Base-by-base conservation (phyloP, 805 yeast genomes). In the Wickerhamomyces pijperi region DNA sequence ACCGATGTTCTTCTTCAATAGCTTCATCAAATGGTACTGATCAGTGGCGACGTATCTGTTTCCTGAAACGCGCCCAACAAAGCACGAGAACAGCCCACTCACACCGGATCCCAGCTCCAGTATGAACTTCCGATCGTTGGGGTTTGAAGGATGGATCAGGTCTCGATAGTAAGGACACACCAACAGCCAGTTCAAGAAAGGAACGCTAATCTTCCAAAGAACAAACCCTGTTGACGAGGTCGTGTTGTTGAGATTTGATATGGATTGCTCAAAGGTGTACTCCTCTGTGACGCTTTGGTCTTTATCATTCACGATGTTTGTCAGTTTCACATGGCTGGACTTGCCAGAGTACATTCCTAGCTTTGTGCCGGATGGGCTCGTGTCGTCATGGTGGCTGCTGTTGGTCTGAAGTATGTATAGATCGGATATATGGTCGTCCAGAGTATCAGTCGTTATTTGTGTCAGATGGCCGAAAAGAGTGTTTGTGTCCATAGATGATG, bases 101-200 rank as follows among this genome's bases (percentile, higher is more conserved):
- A 69, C 68, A 0, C 87, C 87, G 13, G 82, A 56, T 0, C 87
- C 87, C 4, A 79, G 50, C 44, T 79, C 87, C 8, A 78, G 56
- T 0, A 76, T 65, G 1, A 49, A 41, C 2, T 55, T 43, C 3
- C 41, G 49, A 1, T 9, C 23, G 23, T 9, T 9, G n/a, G n/a
- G n/a, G n/a, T n/a, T n/a, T n/a, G n/a, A n/a, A n/a, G n/a, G n/a
- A 21, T 21, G 23, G 23, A 21, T 21, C 23, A 21, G 9, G 6
- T 9, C 23, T 7, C 9, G 9, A 21, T 21, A 21, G 38, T 35
- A 4, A 48, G 44, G 14, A 46, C 39, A 25, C 54, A 41, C 7
- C n/a, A 65, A 18, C 2, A 76, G 36, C 85, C 86, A 79, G 34
- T 74, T 68, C 1, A 65, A 65, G 32, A 79, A 58, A 2, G 61